These are phyloP conservation scores for Nitzschia inconspicua DNA, from an alignment of 108 stramenopile species.

Conservation along the genomic window DNA sequence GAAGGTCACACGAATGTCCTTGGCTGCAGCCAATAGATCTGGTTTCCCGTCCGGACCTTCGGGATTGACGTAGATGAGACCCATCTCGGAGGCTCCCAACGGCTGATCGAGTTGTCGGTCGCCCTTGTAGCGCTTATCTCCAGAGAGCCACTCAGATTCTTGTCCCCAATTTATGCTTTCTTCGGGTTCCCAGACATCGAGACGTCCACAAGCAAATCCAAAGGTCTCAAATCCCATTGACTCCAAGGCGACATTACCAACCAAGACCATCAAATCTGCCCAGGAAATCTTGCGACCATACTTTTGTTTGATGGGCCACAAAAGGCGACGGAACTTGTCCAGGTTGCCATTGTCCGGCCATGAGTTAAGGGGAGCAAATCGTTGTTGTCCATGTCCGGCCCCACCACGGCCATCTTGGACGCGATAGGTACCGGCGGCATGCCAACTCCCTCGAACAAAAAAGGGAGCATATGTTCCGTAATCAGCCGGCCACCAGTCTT, in stretches of 20 bases:
- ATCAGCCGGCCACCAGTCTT: constrained; percentile 71
- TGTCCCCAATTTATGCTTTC: constrained; percentile 76
- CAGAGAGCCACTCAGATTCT: constrained; percentile 64
- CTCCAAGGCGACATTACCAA: constrained; percentile 80
- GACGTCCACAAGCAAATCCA: constrained; percentile 66
- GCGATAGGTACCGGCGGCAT: constrained; percentile 72
- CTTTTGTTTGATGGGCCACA: constrained; percentile 79
- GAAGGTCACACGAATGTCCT: constrained; percentile 76
- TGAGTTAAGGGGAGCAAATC: constrained; percentile 69
- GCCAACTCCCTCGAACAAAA: constrained; percentile 59
- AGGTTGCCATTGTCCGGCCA: constrained; percentile 85
- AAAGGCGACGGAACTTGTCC: constrained; percentile 61
- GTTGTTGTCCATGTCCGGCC: constrained; percentile 53
- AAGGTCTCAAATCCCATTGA: constrained; percentile 59
- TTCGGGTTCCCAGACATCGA: constrained; percentile 62
- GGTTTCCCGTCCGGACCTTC: constrained; percentile 73
- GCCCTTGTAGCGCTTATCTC: constrained; percentile 29
- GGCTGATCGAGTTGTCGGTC: constrained; percentile 52
- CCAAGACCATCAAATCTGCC: constrained; percentile 82
- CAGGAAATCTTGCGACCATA: constrained; percentile 55
- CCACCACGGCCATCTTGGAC: constrained; percentile 74
- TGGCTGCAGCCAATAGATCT: constrained; percentile 59
- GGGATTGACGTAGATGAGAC: constrained; percentile 83
- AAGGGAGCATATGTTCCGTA: constrained; percentile 74
- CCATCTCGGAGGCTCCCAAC: constrained; percentile 77